phyloP scores from a whole-genome alignment of 2,329 filamentous ascomycete species.

The Trichoderma endophyticum region DNA sequence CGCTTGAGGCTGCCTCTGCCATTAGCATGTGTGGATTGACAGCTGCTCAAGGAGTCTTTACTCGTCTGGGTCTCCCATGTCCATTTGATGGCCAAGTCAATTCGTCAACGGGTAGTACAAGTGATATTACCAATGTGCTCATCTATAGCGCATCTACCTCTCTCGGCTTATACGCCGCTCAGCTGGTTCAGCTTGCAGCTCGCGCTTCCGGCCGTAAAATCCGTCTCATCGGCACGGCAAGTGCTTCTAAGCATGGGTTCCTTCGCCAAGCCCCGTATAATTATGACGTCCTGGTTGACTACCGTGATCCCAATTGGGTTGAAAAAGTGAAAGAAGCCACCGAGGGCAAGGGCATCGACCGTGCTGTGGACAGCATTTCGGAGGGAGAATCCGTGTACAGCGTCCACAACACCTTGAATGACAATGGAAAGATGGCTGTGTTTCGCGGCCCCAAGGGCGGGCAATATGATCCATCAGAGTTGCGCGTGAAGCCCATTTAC shows the following conservation, averaged over 20 bases:
- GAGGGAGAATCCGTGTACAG: conserved; percentile 36
- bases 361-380: conserved; percentile 40
- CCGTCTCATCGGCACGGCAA: conserved; percentile 31
- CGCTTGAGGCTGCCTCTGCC: conserved; percentile 36
- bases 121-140: conserved; percentile 23
- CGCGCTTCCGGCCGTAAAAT: conserved; percentile 17
- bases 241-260: conserved; percentile 25
- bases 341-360: conserved; percentile 31
- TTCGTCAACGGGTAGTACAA: not conserved
- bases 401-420: conserved; percentile 28
- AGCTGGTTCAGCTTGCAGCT: conserved; percentile 26
- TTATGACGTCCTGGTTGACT: conserved; percentile 40
- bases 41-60: conserved; percentile 41
- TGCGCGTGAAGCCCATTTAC: conserved; percentile 35
- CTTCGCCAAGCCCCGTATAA: conserved; percentile 34
- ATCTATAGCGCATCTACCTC: conserved; percentile 36
- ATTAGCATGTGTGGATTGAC: conserved; percentile 43
- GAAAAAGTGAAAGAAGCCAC: conserved; percentile 28
- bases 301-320: conserved; percentile 35
- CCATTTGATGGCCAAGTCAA: conserved; percentile 29
- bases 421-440: conserved; percentile 26
- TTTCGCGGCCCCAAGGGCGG: conserved; percentile 27
- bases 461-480: conserved; percentile 22
- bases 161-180: conserved; percentile 33
- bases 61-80: conserved; percentile 33